Evolutionary conservation across 257 asterid genomes (phyloP).

Genomic region (Forsythia suspensa): DNA sequence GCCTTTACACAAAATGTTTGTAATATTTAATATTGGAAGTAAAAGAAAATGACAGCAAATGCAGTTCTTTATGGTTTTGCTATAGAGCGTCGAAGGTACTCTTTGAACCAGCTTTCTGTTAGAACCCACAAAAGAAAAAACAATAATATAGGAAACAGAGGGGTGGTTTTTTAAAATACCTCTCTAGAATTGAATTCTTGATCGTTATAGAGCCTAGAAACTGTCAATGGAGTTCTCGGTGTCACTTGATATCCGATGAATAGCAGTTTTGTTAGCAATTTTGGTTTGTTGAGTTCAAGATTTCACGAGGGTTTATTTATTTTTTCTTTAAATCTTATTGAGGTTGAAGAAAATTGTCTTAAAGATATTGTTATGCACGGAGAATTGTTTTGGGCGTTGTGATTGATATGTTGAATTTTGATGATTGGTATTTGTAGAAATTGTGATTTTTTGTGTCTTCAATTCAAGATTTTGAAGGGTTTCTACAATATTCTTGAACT

Average conservation of each 20-base stretch:
- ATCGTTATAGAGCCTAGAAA: not conserved
- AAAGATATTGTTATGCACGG: not conserved
- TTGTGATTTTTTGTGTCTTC: not conserved
- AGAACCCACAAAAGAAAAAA: constrained; percentile 19
- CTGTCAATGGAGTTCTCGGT: constrained; percentile 39
- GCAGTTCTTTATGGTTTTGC: constrained; percentile 32
- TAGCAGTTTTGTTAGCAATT: not conserved
- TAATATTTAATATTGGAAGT: not conserved
- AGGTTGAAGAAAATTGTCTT: constrained; percentile 18
- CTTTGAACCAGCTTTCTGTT: constrained; percentile 63
- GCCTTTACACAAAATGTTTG: constrained; percentile 7
- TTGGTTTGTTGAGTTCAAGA: constrained; percentile 7
- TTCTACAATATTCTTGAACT: constrained; percentile 1
- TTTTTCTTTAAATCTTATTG: not conserved
- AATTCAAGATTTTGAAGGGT: constrained; percentile 7
- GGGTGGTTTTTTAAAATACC: constrained; percentile 2
- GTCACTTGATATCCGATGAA: constrained; percentile 58
- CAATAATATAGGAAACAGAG: not conserved
- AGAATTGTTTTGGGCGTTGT: constrained; percentile 1
- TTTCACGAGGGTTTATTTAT: not conserved
- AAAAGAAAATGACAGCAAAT: constrained; percentile 49
- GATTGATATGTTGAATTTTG: constrained; percentile 1
- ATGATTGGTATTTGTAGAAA: not conserved
- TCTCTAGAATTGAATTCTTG: constrained; percentile 16
- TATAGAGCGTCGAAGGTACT: constrained; percentile 60